Base-by-base conservation (phyloP, 163 green algal species). In the Scenedesmus sp. region DNA sequence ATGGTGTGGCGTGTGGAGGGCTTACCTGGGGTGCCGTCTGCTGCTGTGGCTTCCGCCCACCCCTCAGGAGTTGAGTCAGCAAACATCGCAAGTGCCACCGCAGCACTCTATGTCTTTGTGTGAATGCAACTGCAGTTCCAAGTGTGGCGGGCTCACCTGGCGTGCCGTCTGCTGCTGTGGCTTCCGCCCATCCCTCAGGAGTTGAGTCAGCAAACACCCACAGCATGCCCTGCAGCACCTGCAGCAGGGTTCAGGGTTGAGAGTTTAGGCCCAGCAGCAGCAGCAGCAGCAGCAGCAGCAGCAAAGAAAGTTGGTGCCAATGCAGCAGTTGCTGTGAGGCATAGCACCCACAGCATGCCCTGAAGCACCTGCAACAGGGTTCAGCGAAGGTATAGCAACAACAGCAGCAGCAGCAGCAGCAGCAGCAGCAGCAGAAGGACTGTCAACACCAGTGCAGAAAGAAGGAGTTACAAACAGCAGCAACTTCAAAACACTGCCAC, bases 141-240 rank as follows among this genome's bases (percentile, higher is more conserved):
- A 20, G 62, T 34, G 12, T 74, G 6, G 66, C 66, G 82, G 55
- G 55, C 82, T 70, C 18, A 88, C 83, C 62, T 64, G 34, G 23
- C 16, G 26, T 67, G 46, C 23, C 56, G n/a, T 60, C 56, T 67
- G 26, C 56, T 92, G 77, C 59, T 55, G 60, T 59, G 46, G 85
- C 85, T 6, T 88, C 64, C 13, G 23, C 13, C 79, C 90, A 92
- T 0, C 52, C 57, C 5, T 76, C 64, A 52, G 90, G 74, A 3
- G 52, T 59, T 62, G 34, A 34, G 67, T 94, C 91, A 18, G 66
- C 91, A 26, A 52, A 94, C 12, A 93, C 91, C 91, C 91, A 94
- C 54, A 94, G 60, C 83, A 92, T 67, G 46, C 56, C 92, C 23
- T 92, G 67, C 4, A 87, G 26, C n/a, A 90, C 92, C 57, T 86